Percentiles rank a stretch among this genome's conserved stretches.
phyloP scores from a whole-genome alignment of 805 yeast genomes.

The Ogataea trehalophila region DNA sequence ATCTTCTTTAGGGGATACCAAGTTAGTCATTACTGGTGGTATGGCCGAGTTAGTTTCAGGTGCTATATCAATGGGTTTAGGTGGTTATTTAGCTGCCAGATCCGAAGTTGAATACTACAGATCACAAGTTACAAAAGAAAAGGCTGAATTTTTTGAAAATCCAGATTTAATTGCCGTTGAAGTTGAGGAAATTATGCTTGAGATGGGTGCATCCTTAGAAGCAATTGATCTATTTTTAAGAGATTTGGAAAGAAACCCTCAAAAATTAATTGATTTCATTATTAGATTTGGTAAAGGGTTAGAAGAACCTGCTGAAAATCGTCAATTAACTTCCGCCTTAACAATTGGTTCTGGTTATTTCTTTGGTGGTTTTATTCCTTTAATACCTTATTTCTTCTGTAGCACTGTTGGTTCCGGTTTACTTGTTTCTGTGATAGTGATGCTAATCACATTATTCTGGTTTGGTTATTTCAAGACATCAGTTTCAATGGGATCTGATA shows the following conservation, averaged over 20 bases:
- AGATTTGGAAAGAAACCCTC: conserved; percentile 77
- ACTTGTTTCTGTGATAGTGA: conserved; percentile 65
- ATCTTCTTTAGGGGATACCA: conserved; percentile 83
- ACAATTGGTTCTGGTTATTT: conserved; percentile 89
- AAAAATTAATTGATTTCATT: conserved; percentile 76
- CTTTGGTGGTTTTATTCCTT: conserved; percentile 88
- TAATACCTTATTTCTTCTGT: conserved; percentile 86
- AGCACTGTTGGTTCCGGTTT: conserved; percentile 72
- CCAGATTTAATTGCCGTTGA: conserved; percentile 68
- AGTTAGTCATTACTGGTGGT: conserved; percentile 94
- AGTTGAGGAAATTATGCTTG: conserved; percentile 74
- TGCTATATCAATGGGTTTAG: conserved; percentile 96
- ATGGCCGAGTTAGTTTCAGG: conserved; percentile 96
- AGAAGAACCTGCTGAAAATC: conserved; percentile 91
- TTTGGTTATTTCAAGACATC: conserved; percentile 86
- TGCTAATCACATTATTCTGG: conserved; percentile 79
- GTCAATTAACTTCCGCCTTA: conserved; percentile 81
- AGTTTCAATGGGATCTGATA: conserved; percentile 76
- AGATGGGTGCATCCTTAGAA: conserved; percentile 65
- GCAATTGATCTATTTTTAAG: conserved; percentile 69
- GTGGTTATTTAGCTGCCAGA: conserved; percentile 93
- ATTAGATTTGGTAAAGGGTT: conserved; percentile 87
- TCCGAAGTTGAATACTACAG: conserved; percentile 75
- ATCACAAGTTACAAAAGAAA: conserved; percentile 68
- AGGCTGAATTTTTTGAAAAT: conserved; percentile 58